Conservation (phyloP, 2,329 filamentous ascomycete species). For the Alternaria sp. region DNA sequence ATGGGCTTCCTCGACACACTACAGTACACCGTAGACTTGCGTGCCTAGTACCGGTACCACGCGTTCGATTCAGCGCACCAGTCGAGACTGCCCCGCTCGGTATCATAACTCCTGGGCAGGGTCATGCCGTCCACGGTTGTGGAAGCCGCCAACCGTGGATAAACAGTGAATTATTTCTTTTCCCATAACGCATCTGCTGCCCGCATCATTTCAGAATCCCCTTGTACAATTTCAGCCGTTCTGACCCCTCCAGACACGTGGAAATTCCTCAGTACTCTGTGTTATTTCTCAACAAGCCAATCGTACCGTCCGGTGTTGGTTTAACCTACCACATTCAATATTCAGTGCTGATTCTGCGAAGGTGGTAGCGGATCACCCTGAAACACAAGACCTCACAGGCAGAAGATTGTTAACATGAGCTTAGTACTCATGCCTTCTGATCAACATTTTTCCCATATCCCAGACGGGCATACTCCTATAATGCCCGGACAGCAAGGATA, state of each 20-base stretch:
- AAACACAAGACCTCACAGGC: background rate
- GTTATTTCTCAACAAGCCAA: background rate
- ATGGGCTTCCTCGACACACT: slow-evolving; percentile 1
- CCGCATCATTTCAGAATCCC: background rate
- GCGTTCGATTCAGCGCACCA: background rate
- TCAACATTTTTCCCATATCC: background rate
- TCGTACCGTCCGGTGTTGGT: background rate
- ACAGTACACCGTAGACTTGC: slow-evolving; percentile 4
- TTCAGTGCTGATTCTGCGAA: background rate
- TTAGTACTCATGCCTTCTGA: slow-evolving; percentile 1
- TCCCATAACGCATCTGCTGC: background rate
- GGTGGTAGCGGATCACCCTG: background rate
- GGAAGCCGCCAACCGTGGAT: slow-evolving; percentile 2
- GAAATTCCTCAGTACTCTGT: background rate
- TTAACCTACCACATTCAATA: background rate
- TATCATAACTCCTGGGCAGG: background rate
- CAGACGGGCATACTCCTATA: background rate
- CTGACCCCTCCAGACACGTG: background rate
- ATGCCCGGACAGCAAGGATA: background rate
- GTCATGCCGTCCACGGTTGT: slow-evolving; percentile 5
- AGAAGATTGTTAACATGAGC: slow-evolving; percentile 1
- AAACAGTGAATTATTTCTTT: background rate
- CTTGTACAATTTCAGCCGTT: background rate
- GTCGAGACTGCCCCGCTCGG: background rate
- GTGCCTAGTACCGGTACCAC: background rate